Evolutionary conservation across 352 stramenopile genomes (phyloP).

Genomic region (Pythium vanterpoolii): DNA sequence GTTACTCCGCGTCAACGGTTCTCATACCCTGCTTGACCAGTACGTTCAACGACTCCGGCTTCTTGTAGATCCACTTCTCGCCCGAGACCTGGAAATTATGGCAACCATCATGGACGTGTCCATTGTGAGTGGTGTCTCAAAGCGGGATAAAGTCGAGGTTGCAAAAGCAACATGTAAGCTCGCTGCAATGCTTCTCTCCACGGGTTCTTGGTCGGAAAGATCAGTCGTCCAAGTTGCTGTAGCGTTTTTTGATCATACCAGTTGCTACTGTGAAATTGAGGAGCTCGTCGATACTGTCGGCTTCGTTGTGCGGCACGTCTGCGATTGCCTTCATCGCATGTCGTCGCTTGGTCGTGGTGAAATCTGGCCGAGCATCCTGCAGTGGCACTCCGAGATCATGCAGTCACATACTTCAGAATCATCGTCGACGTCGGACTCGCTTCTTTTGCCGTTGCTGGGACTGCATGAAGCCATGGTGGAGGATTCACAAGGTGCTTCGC

Average conservation of each 20-base stretch:
- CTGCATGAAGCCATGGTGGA: slow-evolving; percentile 8
- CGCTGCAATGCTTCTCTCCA: background rate
- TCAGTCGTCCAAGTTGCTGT: slow-evolving; percentile 8
- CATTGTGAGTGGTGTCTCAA: slow-evolving; percentile 1
- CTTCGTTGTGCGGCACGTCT: background rate
- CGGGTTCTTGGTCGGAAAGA: background rate
- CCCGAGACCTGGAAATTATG: slow-evolving; percentile 19
- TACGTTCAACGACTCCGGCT: slow-evolving; percentile 18
- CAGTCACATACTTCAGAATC: background rate
- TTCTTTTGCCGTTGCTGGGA: background rate
- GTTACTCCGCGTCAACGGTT: slow-evolving; percentile 10
- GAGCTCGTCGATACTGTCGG: background rate
- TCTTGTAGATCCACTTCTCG: slow-evolving; percentile 15
- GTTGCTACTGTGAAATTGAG: slow-evolving; percentile 1
- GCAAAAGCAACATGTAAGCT: slow-evolving; percentile 14
- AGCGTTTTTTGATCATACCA: slow-evolving; percentile 14
- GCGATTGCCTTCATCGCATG: background rate
- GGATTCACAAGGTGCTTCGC: background rate
- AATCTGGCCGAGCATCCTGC: slow-evolving; percentile 14
- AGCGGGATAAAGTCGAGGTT: slow-evolving; percentile 4
- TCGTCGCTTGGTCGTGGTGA: slow-evolving; percentile 9
- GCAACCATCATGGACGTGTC: slow-evolving; percentile 1
- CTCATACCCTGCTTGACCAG: slow-evolving; percentile 12
- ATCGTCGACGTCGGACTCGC: background rate
- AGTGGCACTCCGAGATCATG: slow-evolving; percentile 12